Base-by-base conservation (phyloP, 108 stramenopile genomes). In the Conticribra guillardii region DNA sequence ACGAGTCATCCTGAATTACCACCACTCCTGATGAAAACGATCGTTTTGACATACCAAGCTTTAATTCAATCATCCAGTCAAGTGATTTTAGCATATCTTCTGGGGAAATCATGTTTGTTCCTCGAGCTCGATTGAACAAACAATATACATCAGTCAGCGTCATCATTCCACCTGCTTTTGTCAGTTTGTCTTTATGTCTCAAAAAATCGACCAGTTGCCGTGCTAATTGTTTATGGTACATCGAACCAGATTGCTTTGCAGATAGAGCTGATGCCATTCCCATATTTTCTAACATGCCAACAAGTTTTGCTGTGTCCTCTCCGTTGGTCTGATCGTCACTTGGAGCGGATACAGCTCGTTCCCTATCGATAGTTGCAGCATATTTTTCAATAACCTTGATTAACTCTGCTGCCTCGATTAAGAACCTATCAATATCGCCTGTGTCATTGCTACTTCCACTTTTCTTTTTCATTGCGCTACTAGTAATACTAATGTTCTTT, bases 131-230 rank as follows among this genome's bases (percentile, higher is more conserved):
- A 85, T 99, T 99, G 60, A 89, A 89, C 28, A 96, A 60, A 48
- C 90, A 94, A 64, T 89, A 92, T 14, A 90, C 89, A 76, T 96
- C 91, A 19, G 94, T 93, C 24, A 93, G 63, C 3, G 89, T 88
- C 81, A 93, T 84, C 70, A 93, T 82, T 9, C 89, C 91, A 14
- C 85, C 82, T 21, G 67, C 79, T 29, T 59, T 70, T 0, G 74
- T 76, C 15, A 92, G 69, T 47, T 65, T 84, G 28, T 76, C 68
- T 7, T 86, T 75, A 52, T 79, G 80, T 18, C 67, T 61, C 48
- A 98, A 70, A 81, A 98, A 96, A 52, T 97, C 97, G 9, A 91
- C 93, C 56, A 99, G 71, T 89, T 99, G 96, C 27, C 97, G 87
- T 21, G 99, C 97, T 67, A 98, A 74, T 52, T 91, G 80, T 68